These are phyloP conservation scores for Phalaenopsis aphrodite DNA, from an alignment of 106 monocot genomes.

Conservation along the genomic window DNA sequence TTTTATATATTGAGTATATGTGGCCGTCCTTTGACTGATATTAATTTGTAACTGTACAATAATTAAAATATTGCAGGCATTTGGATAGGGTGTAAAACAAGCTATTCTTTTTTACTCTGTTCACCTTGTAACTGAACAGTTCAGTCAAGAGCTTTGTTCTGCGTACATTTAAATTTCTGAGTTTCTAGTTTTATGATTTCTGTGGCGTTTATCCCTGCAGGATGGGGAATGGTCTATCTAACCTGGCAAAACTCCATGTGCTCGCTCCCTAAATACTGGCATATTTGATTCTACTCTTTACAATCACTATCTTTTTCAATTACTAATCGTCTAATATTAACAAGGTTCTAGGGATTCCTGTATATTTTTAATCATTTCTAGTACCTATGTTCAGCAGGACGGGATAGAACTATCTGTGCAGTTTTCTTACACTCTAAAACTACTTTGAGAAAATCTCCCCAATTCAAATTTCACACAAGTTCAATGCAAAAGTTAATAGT, in stretches of 20 bases:
- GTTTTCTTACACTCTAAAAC: no score
- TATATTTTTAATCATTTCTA: neutral
- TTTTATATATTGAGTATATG: neutral
- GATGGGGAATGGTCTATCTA: neutral
- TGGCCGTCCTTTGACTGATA: neutral
- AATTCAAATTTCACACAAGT: no score
- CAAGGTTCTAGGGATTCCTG: neutral
- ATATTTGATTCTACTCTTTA: neutral
- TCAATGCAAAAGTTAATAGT: no score
- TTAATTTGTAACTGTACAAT: neutral
- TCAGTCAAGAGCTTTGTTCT: neutral
- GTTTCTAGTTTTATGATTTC: neutral
- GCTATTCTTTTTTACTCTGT: neutral
- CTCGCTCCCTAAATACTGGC: neutral
- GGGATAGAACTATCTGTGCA: no score
- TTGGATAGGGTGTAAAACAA: neutral
- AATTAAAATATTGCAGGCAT: neutral
- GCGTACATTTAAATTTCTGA: neutral
- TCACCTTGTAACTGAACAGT: neutral
- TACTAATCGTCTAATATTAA: neutral
- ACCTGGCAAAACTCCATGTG: neutral
- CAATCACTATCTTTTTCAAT: neutral
- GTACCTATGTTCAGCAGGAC: no score
- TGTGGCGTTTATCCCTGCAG: neutral
- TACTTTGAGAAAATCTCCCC: no score